Evolutionary conservation across 2,329 filamentous ascomycete genomes (phyloP), one percentile per base, ranked within the genome.

Genomic region (Aspergillus quadrilineatus): DNA sequence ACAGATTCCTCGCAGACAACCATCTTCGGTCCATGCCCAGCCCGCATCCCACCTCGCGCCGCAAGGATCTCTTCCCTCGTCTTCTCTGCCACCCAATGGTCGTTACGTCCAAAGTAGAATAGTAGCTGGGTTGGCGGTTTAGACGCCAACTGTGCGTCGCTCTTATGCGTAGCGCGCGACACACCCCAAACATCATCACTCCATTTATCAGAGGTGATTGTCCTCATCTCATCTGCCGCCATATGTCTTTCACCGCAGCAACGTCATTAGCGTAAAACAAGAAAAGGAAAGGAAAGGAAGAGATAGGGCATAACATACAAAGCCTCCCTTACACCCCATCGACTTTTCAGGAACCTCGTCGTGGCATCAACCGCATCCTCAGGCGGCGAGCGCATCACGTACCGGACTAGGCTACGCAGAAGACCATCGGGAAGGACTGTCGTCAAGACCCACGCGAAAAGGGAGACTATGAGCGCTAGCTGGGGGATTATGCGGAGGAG

Each of bases 81-180:
- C 63, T 75, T 72, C 60, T 84, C 77, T 1, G 83, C 82, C 28
- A 87, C 81, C 84, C 84, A 87, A 64, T 85, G 82, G 65, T 87
- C 85, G 47, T 80, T 72, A 36, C 79, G 72, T 1, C 81, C 84
- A 67, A 85, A 87, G 61, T 85, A 80, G 64, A 87, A 85, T 50
- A 79, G 78, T 42, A 87, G 59, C 50, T 77, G 78, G 3, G 79
- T 72, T 1, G 76, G 68, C 6, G 74, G 66, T 45, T 74, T 66
- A 1, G 22, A 4, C 22, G 12, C 5, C 39, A 17, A n/a, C 1
- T 6, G 14, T 1, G 34, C 10, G 30, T 34, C n/a, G 22, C 10
- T 17, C 32, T 37, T n/a, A 17, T 34, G 37, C 37, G 39, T 14
- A 26, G 34, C 14, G 8, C 12, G 34, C 1, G 73, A 70, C 17